These are phyloP conservation scores for Pythium folliculosum DNA, from an alignment of 352 stramenopile genomes.

Conservation along the genomic window DNA sequence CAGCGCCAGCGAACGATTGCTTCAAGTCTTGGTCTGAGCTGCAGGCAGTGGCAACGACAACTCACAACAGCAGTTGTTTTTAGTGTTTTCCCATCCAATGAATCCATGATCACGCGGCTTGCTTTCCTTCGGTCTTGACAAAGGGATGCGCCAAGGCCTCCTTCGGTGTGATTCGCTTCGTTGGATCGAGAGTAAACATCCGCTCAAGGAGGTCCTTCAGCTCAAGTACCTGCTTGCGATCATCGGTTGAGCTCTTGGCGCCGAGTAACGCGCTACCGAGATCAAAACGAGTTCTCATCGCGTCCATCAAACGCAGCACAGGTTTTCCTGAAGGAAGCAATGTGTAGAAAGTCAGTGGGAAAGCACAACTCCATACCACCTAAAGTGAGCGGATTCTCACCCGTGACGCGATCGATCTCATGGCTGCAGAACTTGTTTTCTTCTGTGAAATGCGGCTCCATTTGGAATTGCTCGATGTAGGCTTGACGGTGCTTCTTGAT, in stretches of 20 bases:
- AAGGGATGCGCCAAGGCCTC: slow-evolving; percentile 71
- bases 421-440: slow-evolving; percentile 85
- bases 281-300: slow-evolving; percentile 46
- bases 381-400: slow-evolving; percentile 31
- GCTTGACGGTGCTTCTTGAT: slow-evolving; percentile 80
- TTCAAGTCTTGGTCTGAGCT: not conserved
- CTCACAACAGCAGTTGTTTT: slow-evolving; percentile 21
- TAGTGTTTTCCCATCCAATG: slow-evolving; percentile 4
- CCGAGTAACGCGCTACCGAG: slow-evolving; percentile 36
- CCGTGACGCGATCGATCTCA: slow-evolving; percentile 79
- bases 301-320: slow-evolving; percentile 46
- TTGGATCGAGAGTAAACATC: slow-evolving; percentile 62
- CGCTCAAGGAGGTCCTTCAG: slow-evolving; percentile 65
- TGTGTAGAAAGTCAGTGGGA: not conserved
- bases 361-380: not conserved
- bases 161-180: slow-evolving; percentile 52
- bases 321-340: slow-evolving; percentile 33
- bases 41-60: slow-evolving; percentile 9
- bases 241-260: slow-evolving; percentile 44
- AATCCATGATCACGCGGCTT: slow-evolving; percentile 12
- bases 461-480: slow-evolving; percentile 82
- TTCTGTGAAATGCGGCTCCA: slow-evolving; percentile 88
- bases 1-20: too few species aligned
- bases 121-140: slow-evolving; percentile 36
- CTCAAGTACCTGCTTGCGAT: slow-evolving; percentile 43